phyloP scores from a whole-genome alignment of 306 rosid genomes.

The Cicer pinnatifidum region DNA sequence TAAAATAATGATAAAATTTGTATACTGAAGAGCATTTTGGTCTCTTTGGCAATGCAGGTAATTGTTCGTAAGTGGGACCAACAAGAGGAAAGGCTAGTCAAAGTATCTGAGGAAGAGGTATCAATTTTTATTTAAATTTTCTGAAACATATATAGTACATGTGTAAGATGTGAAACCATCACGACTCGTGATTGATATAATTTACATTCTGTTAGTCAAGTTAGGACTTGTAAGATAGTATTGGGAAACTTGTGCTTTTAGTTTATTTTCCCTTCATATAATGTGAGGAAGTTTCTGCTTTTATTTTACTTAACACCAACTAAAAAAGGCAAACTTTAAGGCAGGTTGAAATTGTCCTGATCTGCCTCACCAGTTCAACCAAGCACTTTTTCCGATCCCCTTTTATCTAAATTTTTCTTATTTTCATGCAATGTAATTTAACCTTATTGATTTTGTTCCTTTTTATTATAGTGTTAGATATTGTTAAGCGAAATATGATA shows the following conservation, averaged over 20 bases:
- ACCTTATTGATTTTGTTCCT: conserved; percentile 14
- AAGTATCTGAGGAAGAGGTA: conserved; percentile 83
- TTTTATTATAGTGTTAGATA: not conserved
- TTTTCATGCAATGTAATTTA: not conserved
- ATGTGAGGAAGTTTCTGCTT: conserved; percentile 9
- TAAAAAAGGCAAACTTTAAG: conserved; percentile 5
- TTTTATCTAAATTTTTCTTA: conserved; percentile 9
- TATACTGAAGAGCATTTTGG: conserved; percentile 6
- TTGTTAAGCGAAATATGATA: conserved; percentile 31
- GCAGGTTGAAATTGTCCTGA: conserved; percentile 16
- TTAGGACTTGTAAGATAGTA: conserved; percentile 24
- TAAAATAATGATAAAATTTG: not conserved
- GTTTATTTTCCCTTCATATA: conserved; percentile 1
- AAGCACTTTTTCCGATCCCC: not conserved
- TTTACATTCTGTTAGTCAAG: conserved; percentile 19
- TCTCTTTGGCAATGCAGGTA: conserved; percentile 56
- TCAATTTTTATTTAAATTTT: conserved; percentile 35
- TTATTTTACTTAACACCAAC: conserved; percentile 17
- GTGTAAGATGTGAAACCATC: conserved; percentile 17
- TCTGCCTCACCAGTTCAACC: conserved; percentile 11
- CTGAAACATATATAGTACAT: not conserved
- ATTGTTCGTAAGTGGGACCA: conserved; percentile 82
- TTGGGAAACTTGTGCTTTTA: conserved; percentile 20
- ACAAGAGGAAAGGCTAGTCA: conserved; percentile 66
- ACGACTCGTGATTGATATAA: conserved; percentile 6